Evolutionary conservation across 441 rosid species (phyloP).

Genomic region (Manihot esculenta): DNA sequence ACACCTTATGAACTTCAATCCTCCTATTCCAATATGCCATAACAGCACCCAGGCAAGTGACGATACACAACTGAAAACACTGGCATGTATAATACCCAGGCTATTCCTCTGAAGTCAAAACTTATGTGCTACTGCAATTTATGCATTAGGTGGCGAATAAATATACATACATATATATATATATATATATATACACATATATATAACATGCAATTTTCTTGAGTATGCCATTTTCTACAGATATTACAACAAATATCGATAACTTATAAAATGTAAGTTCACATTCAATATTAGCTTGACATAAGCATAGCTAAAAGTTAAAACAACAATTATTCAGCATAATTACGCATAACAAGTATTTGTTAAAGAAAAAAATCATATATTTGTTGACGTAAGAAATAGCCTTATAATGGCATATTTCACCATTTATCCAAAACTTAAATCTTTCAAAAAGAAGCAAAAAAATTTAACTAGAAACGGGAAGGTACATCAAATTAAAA

Average conservation of each 20-base stretch:
- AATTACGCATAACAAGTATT: background rate
- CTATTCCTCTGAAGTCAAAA: background rate
- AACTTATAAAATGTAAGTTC: background rate
- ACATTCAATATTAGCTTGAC: background rate
- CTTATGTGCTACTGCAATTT: background rate
- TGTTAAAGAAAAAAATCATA: background rate
- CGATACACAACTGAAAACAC: background rate
- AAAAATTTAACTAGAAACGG: constrained; percentile 8
- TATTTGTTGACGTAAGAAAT: background rate
- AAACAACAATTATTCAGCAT: background rate
- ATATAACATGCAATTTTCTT: background rate
- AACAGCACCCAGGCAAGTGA: background rate
- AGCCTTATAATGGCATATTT: background rate
- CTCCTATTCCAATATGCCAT: no score
- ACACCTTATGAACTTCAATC: no score
- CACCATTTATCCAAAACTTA: constrained; percentile 2
- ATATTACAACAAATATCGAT: no score
- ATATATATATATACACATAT: background rate
- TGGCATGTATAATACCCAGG: background rate
- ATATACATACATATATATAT: no score
- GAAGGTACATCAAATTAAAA: background rate
- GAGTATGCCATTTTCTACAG: no score
- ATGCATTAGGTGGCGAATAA: no score
- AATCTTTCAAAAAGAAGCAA: background rate
- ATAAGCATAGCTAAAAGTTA: no score